Evolutionary conservation across 2,329 filamentous ascomycete genomes (phyloP).

Genomic region (Talaromyces sp.): DNA sequence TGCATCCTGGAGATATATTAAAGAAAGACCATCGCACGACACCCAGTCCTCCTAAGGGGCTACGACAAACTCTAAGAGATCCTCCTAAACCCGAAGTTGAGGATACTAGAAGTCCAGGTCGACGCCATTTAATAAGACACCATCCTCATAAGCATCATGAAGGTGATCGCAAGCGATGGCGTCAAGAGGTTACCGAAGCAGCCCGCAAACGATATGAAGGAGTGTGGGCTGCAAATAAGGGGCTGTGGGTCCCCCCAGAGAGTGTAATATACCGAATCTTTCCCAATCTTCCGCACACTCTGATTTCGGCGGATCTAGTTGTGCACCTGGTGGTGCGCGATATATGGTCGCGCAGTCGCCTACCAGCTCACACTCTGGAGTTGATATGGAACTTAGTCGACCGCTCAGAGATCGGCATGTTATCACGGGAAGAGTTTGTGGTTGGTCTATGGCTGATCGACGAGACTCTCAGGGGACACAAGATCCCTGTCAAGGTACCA

Average conservation of each 20-base stretch:
- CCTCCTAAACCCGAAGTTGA: conserved; percentile 36
- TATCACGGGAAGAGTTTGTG: conserved; percentile 47
- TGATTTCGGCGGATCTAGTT: conserved; percentile 37
- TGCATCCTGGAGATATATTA: conserved; percentile 31
- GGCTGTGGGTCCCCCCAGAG: conserved; percentile 32
- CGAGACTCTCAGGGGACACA: conserved; percentile 46
- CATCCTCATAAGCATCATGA: conserved; percentile 49
- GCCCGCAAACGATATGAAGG: conserved; percentile 50
- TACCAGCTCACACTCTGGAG: conserved; percentile 38
- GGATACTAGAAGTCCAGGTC: conserved; percentile 26
- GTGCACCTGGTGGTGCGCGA: conserved; percentile 47
- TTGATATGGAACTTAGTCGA: conserved; percentile 48
- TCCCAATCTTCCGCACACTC: conserved; percentile 22
- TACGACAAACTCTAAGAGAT: conserved; percentile 44
- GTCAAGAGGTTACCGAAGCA: conserved; percentile 42
- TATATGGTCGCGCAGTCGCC: conserved; percentile 48
- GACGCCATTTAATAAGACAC: conserved; percentile 37
- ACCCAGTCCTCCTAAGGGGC: conserved; percentile 35
- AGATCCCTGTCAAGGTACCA: conserved; percentile 44
- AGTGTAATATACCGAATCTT: conserved; percentile 16
- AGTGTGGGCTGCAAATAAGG: conserved; percentile 50
- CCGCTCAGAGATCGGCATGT: conserved; percentile 33
- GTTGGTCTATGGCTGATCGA: conserved; percentile 52
- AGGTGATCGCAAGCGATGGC: conserved; percentile 47
- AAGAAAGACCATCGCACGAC: conserved; percentile 29